Conservation (phyloP, 2,329 filamentous ascomycete species). For the Arthrinium phaeospermum region DNA sequence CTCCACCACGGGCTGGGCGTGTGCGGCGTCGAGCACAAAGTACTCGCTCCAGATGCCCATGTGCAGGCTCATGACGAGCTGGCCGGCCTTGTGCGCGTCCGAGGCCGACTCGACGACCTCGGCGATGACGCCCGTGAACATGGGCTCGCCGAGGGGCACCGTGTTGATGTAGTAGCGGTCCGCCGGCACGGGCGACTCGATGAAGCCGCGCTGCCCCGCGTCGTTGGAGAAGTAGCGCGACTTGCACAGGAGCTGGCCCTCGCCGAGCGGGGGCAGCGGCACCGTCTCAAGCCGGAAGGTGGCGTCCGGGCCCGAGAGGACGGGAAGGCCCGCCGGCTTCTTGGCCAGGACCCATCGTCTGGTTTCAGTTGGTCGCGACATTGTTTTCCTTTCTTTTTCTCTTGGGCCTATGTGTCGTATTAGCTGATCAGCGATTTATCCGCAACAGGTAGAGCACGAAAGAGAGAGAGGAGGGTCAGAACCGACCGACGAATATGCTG, state of each 20-base stretch:
- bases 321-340: slow-evolving; percentile 33
- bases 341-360: slow-evolving; percentile 38
- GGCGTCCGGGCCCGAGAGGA: slow-evolving; percentile 34
- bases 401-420: background rate
- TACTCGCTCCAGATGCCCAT: slow-evolving; percentile 36
- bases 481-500: background rate
- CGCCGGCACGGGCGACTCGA: slow-evolving; percentile 32
- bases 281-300: slow-evolving; percentile 36
- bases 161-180: slow-evolving; percentile 36
- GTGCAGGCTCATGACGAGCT: slow-evolving; percentile 35
- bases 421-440: background rate
- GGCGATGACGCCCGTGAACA: slow-evolving; percentile 36
- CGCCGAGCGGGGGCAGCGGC: slow-evolving; percentile 31
- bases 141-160: slow-evolving; percentile 33
- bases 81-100: slow-evolving; percentile 29
- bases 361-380: slow-evolving; percentile 27
- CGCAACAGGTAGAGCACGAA: background rate
- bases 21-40: slow-evolving; percentile 32
- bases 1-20: slow-evolving; percentile 28
- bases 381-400: background rate
- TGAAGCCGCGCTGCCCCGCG: slow-evolving; percentile 37
- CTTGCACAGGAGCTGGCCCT: slow-evolving; percentile 33
- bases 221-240: slow-evolving; percentile 39
- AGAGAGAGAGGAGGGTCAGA: background rate
- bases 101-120: slow-evolving; percentile 36